Base-by-base conservation (phyloP, 2,329 filamentous ascomycete species). In the Samsoniella hepiali region DNA sequence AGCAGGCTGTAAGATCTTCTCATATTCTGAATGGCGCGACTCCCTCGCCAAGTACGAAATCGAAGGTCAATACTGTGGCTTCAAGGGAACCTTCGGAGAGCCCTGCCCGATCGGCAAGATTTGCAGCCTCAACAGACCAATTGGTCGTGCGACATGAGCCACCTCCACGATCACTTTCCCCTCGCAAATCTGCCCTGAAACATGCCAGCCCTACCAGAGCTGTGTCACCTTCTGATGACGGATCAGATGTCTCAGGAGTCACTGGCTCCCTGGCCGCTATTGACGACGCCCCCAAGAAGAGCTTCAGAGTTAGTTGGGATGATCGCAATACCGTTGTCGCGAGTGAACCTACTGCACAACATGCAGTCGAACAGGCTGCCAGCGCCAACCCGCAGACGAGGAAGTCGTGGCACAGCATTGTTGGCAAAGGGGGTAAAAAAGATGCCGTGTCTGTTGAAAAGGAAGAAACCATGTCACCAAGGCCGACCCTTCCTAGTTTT, bases 141-240 rank as follows among this genome's bases (percentile, higher is more conserved):
- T 72, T 87, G 13, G 76, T 81, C 1, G 79, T 88, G 34, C 87
- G 81, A 66, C 90, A 93, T 70, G 82, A 86, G 61, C 91, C 90
- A 6, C 87, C 89, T 29, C 79, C 86, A 36, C 83, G 91, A 55
- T 91, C 90, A 5, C 78, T 90, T 11, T 93, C 90, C 0, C 91
- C 91, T 10, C 86, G 87, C 53, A 94, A 94, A 72, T 92, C 90
- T 1, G 90, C 90, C 1, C 71, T 93, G 66, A 93, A 93, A 72
- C 81, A 87, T 13, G 68, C 71, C 1, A 86, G 84, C 56, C 82
- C 86, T 1, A 80, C 83, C 63, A 70, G 83, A 69, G 78, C 81
- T 66, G 69, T 78, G 40, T 82, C 86, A 61, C 80, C 86, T 54
- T 77, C 82, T 54, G 77, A 81, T 67, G 75, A 80, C 63, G 70